Base-by-base conservation (phyloP, 1,284 basidiomycete genomes). In the Fomitopsis betulina region DNA sequence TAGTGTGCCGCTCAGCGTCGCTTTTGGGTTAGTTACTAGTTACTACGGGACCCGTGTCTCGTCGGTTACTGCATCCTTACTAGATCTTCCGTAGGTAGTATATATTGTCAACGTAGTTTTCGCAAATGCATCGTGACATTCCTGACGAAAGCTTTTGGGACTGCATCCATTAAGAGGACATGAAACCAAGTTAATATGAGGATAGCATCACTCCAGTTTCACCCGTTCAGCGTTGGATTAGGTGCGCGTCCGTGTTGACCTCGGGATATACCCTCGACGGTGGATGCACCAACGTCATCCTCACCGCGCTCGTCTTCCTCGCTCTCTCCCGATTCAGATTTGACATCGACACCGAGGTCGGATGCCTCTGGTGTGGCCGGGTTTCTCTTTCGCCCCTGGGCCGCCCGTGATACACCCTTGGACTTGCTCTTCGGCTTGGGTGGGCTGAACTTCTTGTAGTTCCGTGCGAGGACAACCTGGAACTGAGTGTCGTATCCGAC, bases 401-500 rank as follows among this genome's bases (percentile, higher is more conserved):
- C 27, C 30, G 54, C 19, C n/a, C 17, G 9, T n/a, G 2, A 7
- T 10, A 25, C 25, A 21, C 17, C 15, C 30, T 23, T 19, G 2
- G 17, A 21, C 25, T 33, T 32, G 13, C n/a, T 21, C 32, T 55
- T 55, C 17, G 21, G 25, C 47, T 27, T 45, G 17, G 54, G 50
- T 21, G 49, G 45, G 6, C 23, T 45, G 35, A 52, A 54, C 19
- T 12, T 10, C 4, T 32, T 25, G 35, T 30, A 32, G 42, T 60
- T 57, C 15, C 35, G 19, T n/a, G 47, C 58, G 15, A 56, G 58
- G 37, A 40, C 30, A 12, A 43, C 42, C 55, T 57, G 51, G 45
- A 57, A 57, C 21, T 57, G 43, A 5, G 42, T 43, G 35, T 60
- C 58, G 38, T 60, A 60, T 17, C 52, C 58, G 30, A 57, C 55